Percentiles rank a stretch among this genome's conserved stretches.
phyloP scores from a whole-genome alignment of 768 basidiomycete genomes.

The Trametopsis cervina region DNA sequence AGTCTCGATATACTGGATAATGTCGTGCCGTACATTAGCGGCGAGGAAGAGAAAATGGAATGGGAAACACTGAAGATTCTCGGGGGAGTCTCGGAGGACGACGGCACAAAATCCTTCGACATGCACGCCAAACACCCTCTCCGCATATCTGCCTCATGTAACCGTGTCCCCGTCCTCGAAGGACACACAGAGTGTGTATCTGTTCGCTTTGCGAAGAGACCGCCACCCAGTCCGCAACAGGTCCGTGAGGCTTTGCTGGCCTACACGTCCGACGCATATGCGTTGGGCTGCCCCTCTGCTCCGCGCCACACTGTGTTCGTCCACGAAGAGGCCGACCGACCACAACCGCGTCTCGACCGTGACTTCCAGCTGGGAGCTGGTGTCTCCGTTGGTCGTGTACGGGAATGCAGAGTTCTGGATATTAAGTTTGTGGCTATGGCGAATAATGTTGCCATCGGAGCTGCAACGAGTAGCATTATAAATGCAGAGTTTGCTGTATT shows the following conservation, averaged over 20 bases:
- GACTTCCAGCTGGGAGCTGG: conserved; percentile 88
- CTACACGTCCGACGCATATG: conserved; percentile 72
- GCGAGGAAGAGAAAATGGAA: conserved; percentile 97
- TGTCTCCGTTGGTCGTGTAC: conserved; percentile 83
- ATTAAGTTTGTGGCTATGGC: conserved; percentile 91
- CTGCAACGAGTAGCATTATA: conserved; percentile 94
- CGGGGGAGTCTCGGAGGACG: conserved; percentile 63
- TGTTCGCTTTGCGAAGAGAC: conserved; percentile 70
- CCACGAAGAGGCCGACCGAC: conserved; percentile 90
- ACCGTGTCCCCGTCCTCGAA: conserved; percentile 92
- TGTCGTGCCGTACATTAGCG: conserved; percentile 87
- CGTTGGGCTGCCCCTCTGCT: conserved; percentile 75
- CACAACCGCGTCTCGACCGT: conserved; percentile 89
- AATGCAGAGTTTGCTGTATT: conserved; percentile 94
- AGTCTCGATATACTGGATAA: conserved; percentile 92
- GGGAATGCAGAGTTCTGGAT: conserved; percentile 88
- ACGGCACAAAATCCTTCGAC: conserved; percentile 63
- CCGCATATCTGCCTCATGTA: conserved; percentile 89
- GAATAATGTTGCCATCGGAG: conserved; percentile 94
- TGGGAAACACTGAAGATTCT: conserved; percentile 99
- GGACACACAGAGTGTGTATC: conserved; percentile 92
- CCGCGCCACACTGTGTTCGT: conserved; percentile 81
- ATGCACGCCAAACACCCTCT: conserved; percentile 77
- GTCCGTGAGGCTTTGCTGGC: conserved; percentile 72
- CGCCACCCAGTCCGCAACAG: conserved; percentile 82